These are phyloP conservation scores for Leccinum pellstonianum DNA, from an alignment of 768 basidiomycete genomes.

Conservation along the genomic window DNA sequence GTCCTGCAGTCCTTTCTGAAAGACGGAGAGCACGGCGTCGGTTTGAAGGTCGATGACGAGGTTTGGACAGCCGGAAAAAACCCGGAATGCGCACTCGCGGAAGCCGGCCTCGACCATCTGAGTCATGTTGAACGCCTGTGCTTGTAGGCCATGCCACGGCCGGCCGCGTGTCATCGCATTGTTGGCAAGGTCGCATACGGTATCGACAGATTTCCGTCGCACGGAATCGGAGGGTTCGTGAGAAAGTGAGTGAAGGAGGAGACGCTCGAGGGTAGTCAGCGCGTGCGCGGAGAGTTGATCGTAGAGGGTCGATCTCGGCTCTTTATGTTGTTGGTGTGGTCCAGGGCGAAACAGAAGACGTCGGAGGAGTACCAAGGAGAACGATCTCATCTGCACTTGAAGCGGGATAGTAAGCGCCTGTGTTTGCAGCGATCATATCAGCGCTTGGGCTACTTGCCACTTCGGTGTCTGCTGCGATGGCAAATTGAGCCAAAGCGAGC, in stretches of 20 bases:
- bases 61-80: slow-evolving; percentile 74
- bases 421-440: slow-evolving; percentile 2
- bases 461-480: slow-evolving; percentile 73
- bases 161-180: slow-evolving; percentile 71
- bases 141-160: slow-evolving; percentile 81
- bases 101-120: slow-evolving; percentile 32
- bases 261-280: slow-evolving; percentile 65
- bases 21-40: slow-evolving; percentile 63
- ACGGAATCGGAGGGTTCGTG: slow-evolving; percentile 61
- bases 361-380: slow-evolving; percentile 77
- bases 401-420: slow-evolving; percentile 9
- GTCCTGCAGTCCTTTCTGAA: slow-evolving; percentile 70
- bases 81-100: slow-evolving; percentile 63
- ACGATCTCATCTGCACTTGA: slow-evolving; percentile 70
- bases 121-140: slow-evolving; percentile 67
- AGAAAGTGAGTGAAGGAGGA: slow-evolving; percentile 66
- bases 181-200: slow-evolving; percentile 72
- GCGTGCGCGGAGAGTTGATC: slow-evolving; percentile 72
- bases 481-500: slow-evolving; percentile 76
- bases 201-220: slow-evolving; percentile 70
- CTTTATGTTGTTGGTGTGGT: slow-evolving; percentile 35
- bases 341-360: slow-evolving; percentile 71
- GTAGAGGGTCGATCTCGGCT: slow-evolving; percentile 60
- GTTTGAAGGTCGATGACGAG: slow-evolving; percentile 75
- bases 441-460: slow-evolving; percentile 50